Evolutionary conservation across 2,329 filamentous ascomycete genomes (phyloP).

Genomic region (Myriosclerotinia scirpicola): DNA sequence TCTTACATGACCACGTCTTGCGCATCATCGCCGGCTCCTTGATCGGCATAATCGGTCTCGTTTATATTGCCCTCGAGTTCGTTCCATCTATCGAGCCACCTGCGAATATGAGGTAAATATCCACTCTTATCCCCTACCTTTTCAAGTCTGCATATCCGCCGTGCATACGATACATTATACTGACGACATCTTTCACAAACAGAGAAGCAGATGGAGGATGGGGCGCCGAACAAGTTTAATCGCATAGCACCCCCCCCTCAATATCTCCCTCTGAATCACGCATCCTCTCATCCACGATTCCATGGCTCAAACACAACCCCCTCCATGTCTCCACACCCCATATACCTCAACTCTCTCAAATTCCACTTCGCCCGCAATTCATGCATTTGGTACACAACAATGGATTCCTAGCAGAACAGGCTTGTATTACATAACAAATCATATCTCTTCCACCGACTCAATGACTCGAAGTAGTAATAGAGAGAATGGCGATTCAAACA

Average conservation of each 20-base stretch:
- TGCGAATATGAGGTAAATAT: slow-evolving; percentile 51
- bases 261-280: not conserved
- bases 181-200: slow-evolving; percentile 43
- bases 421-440: slow-evolving; percentile 20
- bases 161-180: not conserved
- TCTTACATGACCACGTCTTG: slow-evolving; percentile 66
- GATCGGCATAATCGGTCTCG: slow-evolving; percentile 75
- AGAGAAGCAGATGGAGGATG: slow-evolving; percentile 40
- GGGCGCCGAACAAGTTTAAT: slow-evolving; percentile 41
- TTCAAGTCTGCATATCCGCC: too few species aligned
- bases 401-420: not conserved
- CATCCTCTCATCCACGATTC: not conserved
- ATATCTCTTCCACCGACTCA: not conserved
- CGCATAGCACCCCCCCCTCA: not conserved
- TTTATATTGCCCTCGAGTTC: slow-evolving; percentile 73
- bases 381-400: not conserved
- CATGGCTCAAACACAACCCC: not conserved
- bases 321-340: not conserved
- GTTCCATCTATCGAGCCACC: slow-evolving; percentile 71
- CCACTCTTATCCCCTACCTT: not conserved
- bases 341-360: not conserved
- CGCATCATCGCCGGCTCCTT: slow-evolving; percentile 76
- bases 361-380: not conserved
- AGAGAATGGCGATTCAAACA: not conserved
- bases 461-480: slow-evolving; percentile 2